A percentile compares a stretch with the other conserved stretches of the same genome.
phyloP scores from a whole-genome alignment of 176 grass and related monocot species.

The Musa schizocarpa region DNA sequence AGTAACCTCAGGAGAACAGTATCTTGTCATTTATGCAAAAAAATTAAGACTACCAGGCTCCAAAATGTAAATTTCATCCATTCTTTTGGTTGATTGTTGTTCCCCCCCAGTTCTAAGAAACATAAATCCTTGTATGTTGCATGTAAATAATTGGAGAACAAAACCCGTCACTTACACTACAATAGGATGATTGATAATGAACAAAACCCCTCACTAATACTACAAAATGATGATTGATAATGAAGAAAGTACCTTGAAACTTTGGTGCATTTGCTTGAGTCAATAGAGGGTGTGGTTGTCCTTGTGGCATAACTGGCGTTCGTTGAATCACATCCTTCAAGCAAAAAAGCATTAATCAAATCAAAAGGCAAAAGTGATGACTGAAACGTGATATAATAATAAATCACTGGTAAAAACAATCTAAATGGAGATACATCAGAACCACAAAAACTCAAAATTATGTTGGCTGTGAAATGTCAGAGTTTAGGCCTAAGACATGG shows the following conservation, averaged over 20 bases:
- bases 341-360: neutral
- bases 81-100: neutral
- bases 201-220: neutral
- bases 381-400: neutral
- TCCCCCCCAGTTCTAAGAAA: neutral
- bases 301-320: conserved; percentile 39
- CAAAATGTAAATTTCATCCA: neutral
- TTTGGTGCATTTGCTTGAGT: conserved; percentile 55
- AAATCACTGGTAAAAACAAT: neutral
- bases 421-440: neutral
- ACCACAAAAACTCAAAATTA: neutral
- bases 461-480: no score
- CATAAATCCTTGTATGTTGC: neutral
- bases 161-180: neutral
- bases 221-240: neutral
- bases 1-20: no score
- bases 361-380: neutral
- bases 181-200: neutral
- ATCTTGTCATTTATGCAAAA: neutral
- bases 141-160: neutral
- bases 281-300: conserved; percentile 37
- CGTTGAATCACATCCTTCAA: conserved; percentile 55
- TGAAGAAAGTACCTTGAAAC: conserved; percentile 41
- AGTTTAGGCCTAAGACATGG: no score
- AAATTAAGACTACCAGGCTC: neutral